Conservation (phyloP, 495 filamentous ascomycete species). For the Astrocystis sublimbata region DNA sequence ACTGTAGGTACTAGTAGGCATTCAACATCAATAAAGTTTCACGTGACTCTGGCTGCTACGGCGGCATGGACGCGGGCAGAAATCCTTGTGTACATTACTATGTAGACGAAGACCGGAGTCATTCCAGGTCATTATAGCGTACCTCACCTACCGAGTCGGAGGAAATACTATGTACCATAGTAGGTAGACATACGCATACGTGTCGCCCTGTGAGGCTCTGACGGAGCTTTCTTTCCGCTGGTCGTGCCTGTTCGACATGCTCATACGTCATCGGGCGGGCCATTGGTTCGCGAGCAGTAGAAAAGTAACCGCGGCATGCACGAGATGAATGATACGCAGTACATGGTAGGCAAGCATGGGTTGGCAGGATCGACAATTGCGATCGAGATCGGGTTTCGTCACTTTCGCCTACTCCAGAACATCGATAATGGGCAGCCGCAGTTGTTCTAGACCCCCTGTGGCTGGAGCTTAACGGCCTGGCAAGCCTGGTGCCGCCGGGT, state of each 20-base stretch:
- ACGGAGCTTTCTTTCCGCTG: constrained; percentile 12
- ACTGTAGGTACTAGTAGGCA: not conserved
- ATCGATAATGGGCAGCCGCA: not conserved
- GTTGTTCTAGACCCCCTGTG: constrained; percentile 7
- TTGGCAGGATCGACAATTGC: constrained; percentile 6
- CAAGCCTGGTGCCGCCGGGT: too few species aligned
- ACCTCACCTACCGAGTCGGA: too few species aligned
- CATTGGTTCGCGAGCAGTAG: not conserved
- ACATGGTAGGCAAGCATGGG: not conserved
- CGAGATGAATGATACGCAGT: not conserved
- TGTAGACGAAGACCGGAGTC: too few species aligned
- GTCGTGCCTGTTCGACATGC: too few species aligned
- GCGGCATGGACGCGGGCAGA: not conserved
- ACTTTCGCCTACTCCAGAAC: not conserved
- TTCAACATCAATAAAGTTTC: too few species aligned
- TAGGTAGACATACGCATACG: not conserved
- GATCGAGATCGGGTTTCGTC: constrained; percentile 3
- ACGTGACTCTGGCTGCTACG: not conserved
- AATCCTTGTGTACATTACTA: too few species aligned
- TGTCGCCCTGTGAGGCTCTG: constrained; percentile 16
- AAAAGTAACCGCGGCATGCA: not conserved
- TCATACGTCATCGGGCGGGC: not conserved
- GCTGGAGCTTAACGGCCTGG: not conserved
- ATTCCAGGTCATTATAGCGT: too few species aligned
- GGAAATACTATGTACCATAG: too few species aligned